Conservation (phyloP, 2,329 filamentous ascomycete genomes). For the Xylariaceae sp. region DNA sequence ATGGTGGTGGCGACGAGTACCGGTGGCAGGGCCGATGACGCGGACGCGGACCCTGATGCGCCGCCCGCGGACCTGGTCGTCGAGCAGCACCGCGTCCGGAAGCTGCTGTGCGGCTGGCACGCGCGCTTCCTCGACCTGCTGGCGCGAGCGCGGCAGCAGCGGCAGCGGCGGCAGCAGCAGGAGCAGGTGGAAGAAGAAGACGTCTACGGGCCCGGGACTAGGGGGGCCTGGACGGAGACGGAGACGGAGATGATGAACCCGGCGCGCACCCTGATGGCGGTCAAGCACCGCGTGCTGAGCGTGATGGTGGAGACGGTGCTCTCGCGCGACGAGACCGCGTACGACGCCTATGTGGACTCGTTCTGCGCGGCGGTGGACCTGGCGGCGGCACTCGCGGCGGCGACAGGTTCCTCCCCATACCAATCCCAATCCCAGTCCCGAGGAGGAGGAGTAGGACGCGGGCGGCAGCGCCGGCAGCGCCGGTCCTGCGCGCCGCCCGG, state of each 20-base stretch:
- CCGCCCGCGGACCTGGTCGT: conserved; percentile 12
- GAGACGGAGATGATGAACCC: too few species aligned
- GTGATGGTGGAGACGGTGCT: conserved; percentile 28
- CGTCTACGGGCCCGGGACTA: neutral
- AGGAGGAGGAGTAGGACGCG: too few species aligned
- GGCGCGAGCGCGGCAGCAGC: neutral
- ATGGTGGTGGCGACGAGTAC: too few species aligned
- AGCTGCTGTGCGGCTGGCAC: conserved; percentile 23
- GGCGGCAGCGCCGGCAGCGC: neutral
- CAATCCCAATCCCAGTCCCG: too few species aligned
- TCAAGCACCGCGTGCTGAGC: conserved; percentile 23
- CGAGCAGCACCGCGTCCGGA: conserved; percentile 15
- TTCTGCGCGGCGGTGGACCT: conserved; percentile 26
- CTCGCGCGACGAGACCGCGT: conserved; percentile 24
- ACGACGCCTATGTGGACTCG: conserved; percentile 23
- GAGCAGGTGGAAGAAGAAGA: neutral
- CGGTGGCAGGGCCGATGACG: too few species aligned
- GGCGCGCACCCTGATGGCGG: conserved; percentile 15
- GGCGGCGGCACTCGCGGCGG: conserved; percentile 11
- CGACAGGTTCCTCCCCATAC: neutral
- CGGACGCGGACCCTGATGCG: conserved; percentile 5
- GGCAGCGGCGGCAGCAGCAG: neutral
- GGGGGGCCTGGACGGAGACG: too few species aligned
- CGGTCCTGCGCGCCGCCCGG: conserved; percentile 9
- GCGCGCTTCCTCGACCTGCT: conserved; percentile 17